Evolutionary conservation across 2,329 filamentous ascomycete genomes (phyloP), one percentile per base, ranked within the genome.

Genomic region (Neopestalotiopsis rosae): DNA sequence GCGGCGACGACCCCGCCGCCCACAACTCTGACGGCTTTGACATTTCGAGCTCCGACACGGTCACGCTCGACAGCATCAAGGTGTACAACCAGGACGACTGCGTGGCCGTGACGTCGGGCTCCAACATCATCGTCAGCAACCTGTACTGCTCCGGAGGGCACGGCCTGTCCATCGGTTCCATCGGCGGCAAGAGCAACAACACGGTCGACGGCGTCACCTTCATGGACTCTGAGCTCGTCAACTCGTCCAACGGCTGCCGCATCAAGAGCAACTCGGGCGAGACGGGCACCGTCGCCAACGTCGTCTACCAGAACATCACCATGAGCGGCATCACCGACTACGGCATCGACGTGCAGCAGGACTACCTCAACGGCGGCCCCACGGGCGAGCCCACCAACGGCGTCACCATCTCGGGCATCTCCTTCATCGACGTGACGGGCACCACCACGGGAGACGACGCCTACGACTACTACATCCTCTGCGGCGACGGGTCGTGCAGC

Each of bases 71-170:
- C 66, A 83, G 83, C 56, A 85, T 86, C 30, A 82, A 79, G 68
- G 80, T 89, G 67, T 82, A 85, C 75, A 89, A 89, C 79, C 88
- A 89, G 77, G 87, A 90, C 70, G 88, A 89, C 73, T 90, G 87
- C 73, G 77, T 89, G 13, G 88, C 87, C 45, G 79, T 89, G 73
- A 89, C 89, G 79, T 88, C 85, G 2, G 87, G 87, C 67, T 83
- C 64, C 45, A 74, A 77, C 70, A 81, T 81, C 67, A 73, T 76
- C 17, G 81, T 85, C 73, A 77, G 77, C 6, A 79, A 79, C 49
- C 80, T 81, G 28, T 79, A 81, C n/a, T 88, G 85, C 76, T 81
- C 80, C 1, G 85, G 85, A 20, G 85, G 86, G 14, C 86, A 88
- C 75, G 88, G 87, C 65, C 79, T 90, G 28, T 87, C 85, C 68